Evolutionary conservation across 768 basidiomycete genomes (phyloP), one percentile per base, ranked within the genome.

Genomic region (Termitomyces titanicus): DNA sequence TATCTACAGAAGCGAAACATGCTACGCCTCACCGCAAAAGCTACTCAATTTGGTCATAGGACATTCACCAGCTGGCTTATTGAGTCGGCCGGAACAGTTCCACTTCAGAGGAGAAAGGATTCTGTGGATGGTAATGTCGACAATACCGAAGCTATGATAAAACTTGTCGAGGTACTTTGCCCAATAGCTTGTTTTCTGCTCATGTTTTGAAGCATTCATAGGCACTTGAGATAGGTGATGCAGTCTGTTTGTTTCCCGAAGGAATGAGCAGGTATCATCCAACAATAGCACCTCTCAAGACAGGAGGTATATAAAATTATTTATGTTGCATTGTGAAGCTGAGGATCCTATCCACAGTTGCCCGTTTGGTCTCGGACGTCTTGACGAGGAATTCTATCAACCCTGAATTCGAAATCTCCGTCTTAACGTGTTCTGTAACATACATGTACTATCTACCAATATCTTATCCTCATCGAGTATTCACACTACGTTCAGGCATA

Each of bases 51-150:
- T 63, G 89, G 91, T 3, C 84, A 79, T 40, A 80, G 68, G 60
- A 94, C 91, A 3, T 92, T 95, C 68, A 92, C 89, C 8, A 90
- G 88, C 58, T 94, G 93, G 92, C 78, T 95, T 18, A 92, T 95
- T 47, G 91, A 94, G 67, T 85, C 86, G 17, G 88, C 89, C 10
- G 94, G 93, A 12, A 93, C 94, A 1, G 80, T 95, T 2, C 93
- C 93, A 1, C 81, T 95, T 42, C 81, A 86, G 64, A 78, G 93
- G 55, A 77, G 82, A 50, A 92, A 87, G 60, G 93, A 95, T 64
- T 80, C 78, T 61, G 58, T 59, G 0, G 81, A 84, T 45, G 78
- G 72, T 3, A 71, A 68, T 13, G 74, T 72, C 0, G 85, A 94
- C 68, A 95, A 95, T 65, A 75, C 78, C 1, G 74, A 80, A 2